Conservation (phyloP, 1,284 basidiomycete genomes). For the Apiotrichum brassicae region DNA sequence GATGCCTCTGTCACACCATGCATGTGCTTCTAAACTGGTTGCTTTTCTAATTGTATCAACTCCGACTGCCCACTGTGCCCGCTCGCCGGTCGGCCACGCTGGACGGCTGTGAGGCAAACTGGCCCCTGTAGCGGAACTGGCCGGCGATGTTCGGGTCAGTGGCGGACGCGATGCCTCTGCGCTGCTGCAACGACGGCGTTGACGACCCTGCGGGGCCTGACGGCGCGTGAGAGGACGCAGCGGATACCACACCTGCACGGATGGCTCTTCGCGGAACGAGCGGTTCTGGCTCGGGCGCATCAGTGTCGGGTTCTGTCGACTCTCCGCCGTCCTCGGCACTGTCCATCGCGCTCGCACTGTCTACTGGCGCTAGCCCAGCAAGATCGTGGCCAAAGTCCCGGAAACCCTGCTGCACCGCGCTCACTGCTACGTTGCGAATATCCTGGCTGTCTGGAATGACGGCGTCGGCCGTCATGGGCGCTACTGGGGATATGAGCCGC, state of each 20-base stretch:
- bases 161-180: neutral
- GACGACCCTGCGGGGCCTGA: neutral
- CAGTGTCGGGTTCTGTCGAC: neutral
- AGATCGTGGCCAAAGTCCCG: conserved; percentile 11
- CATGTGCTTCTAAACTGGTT: too few species aligned
- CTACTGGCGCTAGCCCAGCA: conserved; percentile 8
- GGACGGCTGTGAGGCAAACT: neutral
- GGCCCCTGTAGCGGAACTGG: neutral
- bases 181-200: neutral
- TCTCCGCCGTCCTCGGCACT: conserved; percentile 1
- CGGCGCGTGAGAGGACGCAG: neutral
- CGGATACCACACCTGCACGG: neutral
- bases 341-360: conserved; percentile 8
- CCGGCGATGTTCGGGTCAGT: neutral
- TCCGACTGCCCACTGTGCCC: too few species aligned
- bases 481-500: conserved; percentile 30
- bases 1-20: too few species aligned
- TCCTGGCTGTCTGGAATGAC: conserved; percentile 10
- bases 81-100: neutral
- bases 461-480: neutral
- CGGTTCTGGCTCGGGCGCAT: neutral
- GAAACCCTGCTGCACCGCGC: conserved; percentile 10
- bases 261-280: too few species aligned
- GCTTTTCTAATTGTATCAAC: too few species aligned
- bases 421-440: conserved; percentile 8